phyloP scores from a whole-genome alignment of 2,329 filamentous ascomycete species.

The Penicillium palitans region DNA sequence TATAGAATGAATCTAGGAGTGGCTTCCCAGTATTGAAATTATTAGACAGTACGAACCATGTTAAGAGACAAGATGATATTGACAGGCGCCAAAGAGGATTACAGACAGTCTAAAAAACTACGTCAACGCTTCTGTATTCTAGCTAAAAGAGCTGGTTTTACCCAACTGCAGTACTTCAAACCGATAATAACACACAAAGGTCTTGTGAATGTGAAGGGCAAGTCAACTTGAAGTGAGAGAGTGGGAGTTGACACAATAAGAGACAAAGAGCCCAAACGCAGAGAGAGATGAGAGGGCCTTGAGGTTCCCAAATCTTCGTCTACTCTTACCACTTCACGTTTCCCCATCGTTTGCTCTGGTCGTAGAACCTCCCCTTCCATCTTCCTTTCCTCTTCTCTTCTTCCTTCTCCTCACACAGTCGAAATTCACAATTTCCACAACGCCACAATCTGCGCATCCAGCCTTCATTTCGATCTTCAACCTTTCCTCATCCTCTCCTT shows the following conservation, averaged over 20 bases:
- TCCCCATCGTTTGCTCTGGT: not conserved
- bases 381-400: not conserved
- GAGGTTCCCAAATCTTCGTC: not conserved
- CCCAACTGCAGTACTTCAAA: too few relatives aligned
- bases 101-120: too few relatives aligned
- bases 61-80: too few relatives aligned
- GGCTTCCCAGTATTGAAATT: too few relatives aligned
- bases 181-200: too few relatives aligned
- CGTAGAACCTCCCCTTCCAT: not conserved
- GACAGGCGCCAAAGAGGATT: too few relatives aligned
- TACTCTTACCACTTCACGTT: not conserved
- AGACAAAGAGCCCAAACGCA: not conserved
- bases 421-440: not conserved
- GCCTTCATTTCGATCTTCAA: not conserved
- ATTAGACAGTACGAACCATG: too few relatives aligned
- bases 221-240: too few relatives aligned
- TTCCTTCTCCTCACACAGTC: not conserved
- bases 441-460: not conserved
- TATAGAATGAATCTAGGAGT: too few relatives aligned
- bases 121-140: too few relatives aligned
- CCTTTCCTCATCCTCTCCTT: not conserved
- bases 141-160: too few relatives aligned
- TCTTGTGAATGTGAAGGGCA: too few relatives aligned
- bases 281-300: not conserved
- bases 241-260: not conserved